These are phyloP conservation scores for Teratosphaeria gauchensis DNA, from an alignment of 2,329 filamentous ascomycete species.

Conservation along the genomic window DNA sequence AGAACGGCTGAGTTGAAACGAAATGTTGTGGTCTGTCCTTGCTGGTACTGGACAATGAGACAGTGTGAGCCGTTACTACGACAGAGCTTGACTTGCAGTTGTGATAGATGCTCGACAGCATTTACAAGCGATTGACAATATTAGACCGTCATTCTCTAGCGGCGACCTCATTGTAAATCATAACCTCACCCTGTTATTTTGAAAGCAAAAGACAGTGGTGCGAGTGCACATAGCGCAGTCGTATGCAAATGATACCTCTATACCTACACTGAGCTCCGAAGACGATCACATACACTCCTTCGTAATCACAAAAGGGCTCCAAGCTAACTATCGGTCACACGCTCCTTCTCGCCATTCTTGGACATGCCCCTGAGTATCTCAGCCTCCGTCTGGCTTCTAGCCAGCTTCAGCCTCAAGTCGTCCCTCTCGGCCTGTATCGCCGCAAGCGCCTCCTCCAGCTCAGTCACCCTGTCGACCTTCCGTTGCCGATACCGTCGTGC, in stretches of 20 bases:
- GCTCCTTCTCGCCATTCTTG: slow-evolving; percentile 2
- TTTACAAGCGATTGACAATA: too few relatives aligned
- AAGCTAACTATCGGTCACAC: background rate
- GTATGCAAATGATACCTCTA: background rate
- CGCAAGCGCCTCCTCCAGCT: slow-evolving; percentile 51
- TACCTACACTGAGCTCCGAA: background rate
- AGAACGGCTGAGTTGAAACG: too few relatives aligned
- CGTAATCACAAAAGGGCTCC: background rate
- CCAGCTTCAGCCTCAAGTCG: slow-evolving; percentile 52
- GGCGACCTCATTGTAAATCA: too few relatives aligned
- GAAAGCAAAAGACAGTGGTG: too few relatives aligned
- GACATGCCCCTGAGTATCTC: slow-evolving; percentile 39
- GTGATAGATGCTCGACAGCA: too few relatives aligned
- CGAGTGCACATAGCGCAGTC: too few relatives aligned
- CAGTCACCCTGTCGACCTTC: slow-evolving; percentile 54
- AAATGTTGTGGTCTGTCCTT: too few relatives aligned
- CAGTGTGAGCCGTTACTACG: too few relatives aligned
- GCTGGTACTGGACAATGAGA: too few relatives aligned
- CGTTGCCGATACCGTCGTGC: slow-evolving; percentile 63
- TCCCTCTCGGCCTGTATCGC: slow-evolving; percentile 54
- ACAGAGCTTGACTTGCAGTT: too few relatives aligned
- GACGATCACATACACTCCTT: background rate
- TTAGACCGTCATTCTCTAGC: too few relatives aligned
- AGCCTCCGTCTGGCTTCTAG: slow-evolving; percentile 55
- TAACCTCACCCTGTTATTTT: too few relatives aligned